phyloP scores from a whole-genome alignment of 176 grass and related monocot genomes.

The Musa beccarii region DNA sequence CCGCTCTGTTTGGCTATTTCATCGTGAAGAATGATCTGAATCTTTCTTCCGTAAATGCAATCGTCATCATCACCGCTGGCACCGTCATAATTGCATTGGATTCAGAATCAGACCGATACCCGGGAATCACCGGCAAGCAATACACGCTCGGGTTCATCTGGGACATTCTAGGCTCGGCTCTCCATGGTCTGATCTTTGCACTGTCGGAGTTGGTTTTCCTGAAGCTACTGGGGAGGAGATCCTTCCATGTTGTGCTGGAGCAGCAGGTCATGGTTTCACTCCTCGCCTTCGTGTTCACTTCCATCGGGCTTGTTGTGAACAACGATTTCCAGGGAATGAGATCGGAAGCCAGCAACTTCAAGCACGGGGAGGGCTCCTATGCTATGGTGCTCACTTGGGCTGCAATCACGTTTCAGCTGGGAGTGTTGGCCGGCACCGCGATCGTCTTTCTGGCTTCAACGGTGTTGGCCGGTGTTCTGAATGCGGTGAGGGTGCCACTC shows the following conservation, averaged over 20 bases:
- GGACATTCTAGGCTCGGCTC: constrained; percentile 71
- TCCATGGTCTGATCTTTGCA: constrained; percentile 89
- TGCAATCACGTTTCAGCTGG: constrained; percentile 69
- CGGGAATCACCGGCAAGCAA: constrained; percentile 44
- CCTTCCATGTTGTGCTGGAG: constrained; percentile 85
- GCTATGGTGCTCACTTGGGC: constrained; percentile 56
- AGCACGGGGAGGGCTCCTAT: constrained; percentile 36
- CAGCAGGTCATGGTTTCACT: constrained; percentile 82
- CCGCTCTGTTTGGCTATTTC: constrained; percentile 50
- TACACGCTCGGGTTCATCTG: constrained; percentile 53
- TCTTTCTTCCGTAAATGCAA: constrained; percentile 55
- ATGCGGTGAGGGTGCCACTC: constrained; percentile 75
- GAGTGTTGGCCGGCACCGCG: constrained; percentile 59
- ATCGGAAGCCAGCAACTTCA: constrained; percentile 41
- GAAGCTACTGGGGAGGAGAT: constrained; percentile 40
- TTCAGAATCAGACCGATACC: constrained; percentile 53
- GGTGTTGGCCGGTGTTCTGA: constrained; percentile 76
- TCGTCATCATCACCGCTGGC: constrained; percentile 56
- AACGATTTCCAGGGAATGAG: constrained; percentile 52
- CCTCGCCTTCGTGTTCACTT: constrained; percentile 66
- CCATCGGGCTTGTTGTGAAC: constrained; percentile 35
- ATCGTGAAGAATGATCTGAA: constrained; percentile 56
- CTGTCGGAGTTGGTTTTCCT: constrained; percentile 76
- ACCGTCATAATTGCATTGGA: constrained; percentile 69
- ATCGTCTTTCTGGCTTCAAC: constrained; percentile 82